A percentile compares a stretch with the other conserved stretches of the same genome.
Evolutionary conservation across 805 yeast species (phyloP).

Genomic region (Nakazawaea ishiwadae): DNA sequence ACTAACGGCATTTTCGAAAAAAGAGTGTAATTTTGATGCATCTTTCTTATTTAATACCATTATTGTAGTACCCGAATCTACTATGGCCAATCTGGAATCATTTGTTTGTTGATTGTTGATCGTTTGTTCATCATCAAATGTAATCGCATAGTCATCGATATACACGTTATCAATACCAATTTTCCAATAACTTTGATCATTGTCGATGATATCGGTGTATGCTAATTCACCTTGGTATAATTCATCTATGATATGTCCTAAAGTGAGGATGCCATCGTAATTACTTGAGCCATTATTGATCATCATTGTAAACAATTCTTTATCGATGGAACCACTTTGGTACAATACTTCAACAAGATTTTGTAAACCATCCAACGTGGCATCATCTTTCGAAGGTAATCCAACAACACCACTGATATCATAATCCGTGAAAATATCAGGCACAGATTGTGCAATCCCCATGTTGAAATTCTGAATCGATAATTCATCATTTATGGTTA

Average conservation of each 20-base stretch:
- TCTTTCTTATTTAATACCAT: conserved; percentile 50
- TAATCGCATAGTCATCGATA: conserved; percentile 28
- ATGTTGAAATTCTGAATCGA: conserved; percentile 36
- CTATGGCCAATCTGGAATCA: conserved; percentile 36
- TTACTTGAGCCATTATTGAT: conserved; percentile 30
- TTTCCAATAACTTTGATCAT: conserved; percentile 46
- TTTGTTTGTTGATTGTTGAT: conserved; percentile 16
- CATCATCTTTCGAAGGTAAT: conserved; percentile 40
- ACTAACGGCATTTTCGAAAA: conserved; percentile 42
- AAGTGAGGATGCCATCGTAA: conserved; percentile 37
- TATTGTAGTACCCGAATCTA: conserved; percentile 68
- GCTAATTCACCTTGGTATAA: conserved; percentile 36
- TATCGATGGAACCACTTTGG: conserved; percentile 27
- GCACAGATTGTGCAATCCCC: conserved; percentile 51
- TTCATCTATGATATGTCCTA: conserved; percentile 35
- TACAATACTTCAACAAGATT: conserved; percentile 38
- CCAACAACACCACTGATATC: conserved; percentile 60
- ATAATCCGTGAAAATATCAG: conserved; percentile 46
- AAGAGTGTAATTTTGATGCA: conserved; percentile 49
- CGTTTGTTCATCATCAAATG: conserved; percentile 24
- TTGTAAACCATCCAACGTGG: conserved; percentile 26
- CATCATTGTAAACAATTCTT: conserved; percentile 39
- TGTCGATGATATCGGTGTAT: conserved; percentile 31
- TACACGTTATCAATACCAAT: conserved; percentile 33
- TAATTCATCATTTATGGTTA: conserved; percentile 32